Percentiles rank a stretch among this genome's conserved stretches.
Conservation (phyloP, 768 basidiomycete genomes). For the Mycena epipterygia region DNA sequence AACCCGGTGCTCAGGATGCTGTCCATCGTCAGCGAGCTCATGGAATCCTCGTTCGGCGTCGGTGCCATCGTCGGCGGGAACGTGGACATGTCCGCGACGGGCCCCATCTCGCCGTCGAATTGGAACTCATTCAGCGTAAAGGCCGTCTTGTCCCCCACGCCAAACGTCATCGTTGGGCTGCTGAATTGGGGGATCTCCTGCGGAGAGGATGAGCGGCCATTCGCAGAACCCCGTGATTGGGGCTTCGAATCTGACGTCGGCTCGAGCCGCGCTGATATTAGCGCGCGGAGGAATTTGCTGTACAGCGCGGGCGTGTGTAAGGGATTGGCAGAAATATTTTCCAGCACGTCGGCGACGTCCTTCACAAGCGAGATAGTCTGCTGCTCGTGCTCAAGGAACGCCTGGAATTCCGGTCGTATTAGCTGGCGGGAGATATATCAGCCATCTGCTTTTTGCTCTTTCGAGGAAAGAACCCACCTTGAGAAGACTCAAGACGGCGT, state of each 20-base stretch:
- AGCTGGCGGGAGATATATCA: conserved; percentile 61
- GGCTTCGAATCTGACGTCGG: conserved; percentile 40
- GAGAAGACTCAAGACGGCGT: conserved; percentile 91
- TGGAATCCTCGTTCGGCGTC: conserved; percentile 53
- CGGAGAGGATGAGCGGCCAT: neutral
- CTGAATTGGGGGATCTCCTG: conserved; percentile 30
- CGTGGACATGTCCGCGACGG: conserved; percentile 83
- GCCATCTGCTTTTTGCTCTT: neutral
- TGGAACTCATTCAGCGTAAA: conserved; percentile 69
- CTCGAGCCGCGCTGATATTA: conserved; percentile 70
- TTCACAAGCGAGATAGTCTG: conserved; percentile 78
- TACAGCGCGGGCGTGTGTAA: conserved; percentile 94
- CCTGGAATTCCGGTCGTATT: conserved; percentile 86
- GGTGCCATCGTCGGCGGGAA: conserved; percentile 92
- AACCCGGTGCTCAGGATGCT: conserved; percentile 83
- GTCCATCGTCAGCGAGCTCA: conserved; percentile 80
- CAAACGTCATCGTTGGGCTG: conserved; percentile 23
- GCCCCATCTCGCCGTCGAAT: conserved; percentile 88
- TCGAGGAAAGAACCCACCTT: conserved; percentile 69
- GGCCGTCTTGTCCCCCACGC: conserved; percentile 20
- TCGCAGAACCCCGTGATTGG: conserved; percentile 29
- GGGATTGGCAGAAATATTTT: conserved; percentile 80
- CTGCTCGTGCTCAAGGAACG: conserved; percentile 81
- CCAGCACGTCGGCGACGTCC: conserved; percentile 86
- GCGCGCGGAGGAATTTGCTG: conserved; percentile 83